Evolutionary conservation across 73 alveolate genomes (phyloP).

Genomic region (Tetrahymena thermophila): DNA sequence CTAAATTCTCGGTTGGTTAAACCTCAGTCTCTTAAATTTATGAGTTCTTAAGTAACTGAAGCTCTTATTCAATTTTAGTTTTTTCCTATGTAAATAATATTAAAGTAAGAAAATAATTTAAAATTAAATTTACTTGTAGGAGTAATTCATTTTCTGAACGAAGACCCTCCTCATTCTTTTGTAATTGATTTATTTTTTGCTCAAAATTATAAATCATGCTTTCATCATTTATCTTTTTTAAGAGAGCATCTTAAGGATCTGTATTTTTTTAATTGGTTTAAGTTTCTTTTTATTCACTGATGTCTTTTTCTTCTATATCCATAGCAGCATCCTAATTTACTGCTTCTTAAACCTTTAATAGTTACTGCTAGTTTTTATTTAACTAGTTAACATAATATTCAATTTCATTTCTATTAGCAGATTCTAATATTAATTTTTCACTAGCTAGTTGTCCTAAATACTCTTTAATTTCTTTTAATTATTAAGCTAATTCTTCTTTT

Average conservation of each 20-base stretch:
- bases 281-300: neutral
- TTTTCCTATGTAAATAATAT: neutral
- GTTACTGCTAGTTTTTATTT: neutral
- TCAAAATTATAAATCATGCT: neutral
- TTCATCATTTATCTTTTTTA: neutral
- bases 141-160: neutral
- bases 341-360: neutral
- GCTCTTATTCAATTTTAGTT: neutral
- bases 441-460: neutral
- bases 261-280: neutral
- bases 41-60: neutral
- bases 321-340: neutral
- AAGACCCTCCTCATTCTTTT: neutral
- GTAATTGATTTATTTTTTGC: neutral
- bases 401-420: neutral
- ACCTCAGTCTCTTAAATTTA: neutral
- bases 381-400: neutral
- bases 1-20: neutral
- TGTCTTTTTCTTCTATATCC: neutral
- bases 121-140: neutral
- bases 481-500: neutral
- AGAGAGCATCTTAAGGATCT: neutral
- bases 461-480: neutral
- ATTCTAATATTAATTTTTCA: neutral
- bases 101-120: neutral